Evolutionary conservation across 2,329 filamentous ascomycete species (phyloP).

Genomic region (Neofusicoccum parvum): DNA sequence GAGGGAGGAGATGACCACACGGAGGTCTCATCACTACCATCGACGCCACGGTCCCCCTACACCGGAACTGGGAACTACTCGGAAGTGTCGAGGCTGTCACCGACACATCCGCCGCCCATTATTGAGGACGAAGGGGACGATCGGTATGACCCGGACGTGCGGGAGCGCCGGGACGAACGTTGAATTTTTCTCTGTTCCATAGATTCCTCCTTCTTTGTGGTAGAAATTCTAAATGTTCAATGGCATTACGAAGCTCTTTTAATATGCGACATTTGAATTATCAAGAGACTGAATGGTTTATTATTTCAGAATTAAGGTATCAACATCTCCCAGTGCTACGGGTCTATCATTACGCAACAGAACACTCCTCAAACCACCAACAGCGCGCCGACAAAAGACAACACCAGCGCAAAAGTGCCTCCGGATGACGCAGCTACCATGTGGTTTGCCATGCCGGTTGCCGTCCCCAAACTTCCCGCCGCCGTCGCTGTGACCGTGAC

Average conservation of each 20-base stretch:
- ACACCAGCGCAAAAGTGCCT: background rate
- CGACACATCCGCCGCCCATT: conserved; percentile 10
- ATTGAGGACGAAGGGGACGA: background rate
- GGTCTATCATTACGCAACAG: too few relatives aligned
- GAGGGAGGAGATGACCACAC: background rate
- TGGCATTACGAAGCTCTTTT: too few relatives aligned
- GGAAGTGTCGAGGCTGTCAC: conserved; percentile 1
- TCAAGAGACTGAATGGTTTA: too few relatives aligned
- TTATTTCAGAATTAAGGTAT: too few relatives aligned
- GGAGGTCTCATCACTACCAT: background rate
- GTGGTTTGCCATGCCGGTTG: background rate
- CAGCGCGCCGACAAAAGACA: background rate
- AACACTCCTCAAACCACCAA: background rate
- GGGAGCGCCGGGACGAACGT: background rate
- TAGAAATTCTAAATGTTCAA: too few relatives aligned
- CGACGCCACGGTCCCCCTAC: conserved; percentile 1
- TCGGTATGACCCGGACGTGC: background rate
- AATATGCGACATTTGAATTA: too few relatives aligned
- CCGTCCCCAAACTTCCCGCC: background rate
- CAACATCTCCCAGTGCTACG: too few relatives aligned
- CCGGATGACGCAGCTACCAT: background rate
- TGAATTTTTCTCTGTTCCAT: background rate
- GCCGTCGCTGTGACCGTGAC: conserved; percentile 9
- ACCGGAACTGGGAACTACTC: background rate
- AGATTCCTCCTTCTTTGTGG: too few relatives aligned